phyloP scores from a whole-genome alignment of 345 rosid genomes.

The Salix arbutifolia region DNA sequence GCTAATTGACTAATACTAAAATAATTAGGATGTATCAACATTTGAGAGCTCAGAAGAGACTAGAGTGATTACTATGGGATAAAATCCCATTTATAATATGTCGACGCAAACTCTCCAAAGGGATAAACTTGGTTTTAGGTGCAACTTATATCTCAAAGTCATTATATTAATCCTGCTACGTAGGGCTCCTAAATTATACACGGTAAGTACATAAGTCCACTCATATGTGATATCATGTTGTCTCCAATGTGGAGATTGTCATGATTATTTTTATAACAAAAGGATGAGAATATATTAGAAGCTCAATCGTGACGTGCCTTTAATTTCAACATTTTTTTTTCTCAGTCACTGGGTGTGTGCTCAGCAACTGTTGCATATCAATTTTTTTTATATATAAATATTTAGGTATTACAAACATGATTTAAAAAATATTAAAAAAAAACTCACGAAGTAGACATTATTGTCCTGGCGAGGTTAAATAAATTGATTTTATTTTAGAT shows the following conservation, averaged over 20 bases:
- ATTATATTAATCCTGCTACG: neutral
- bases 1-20: neutral
- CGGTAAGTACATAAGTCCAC: slow-evolving; percentile 25
- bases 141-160: neutral
- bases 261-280: slow-evolving; percentile 25
- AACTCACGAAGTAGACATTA: too few species aligned
- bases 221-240: slow-evolving; percentile 20
- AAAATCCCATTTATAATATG: neutral
- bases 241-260: slow-evolving; percentile 14
- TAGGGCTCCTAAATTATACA: neutral
- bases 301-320: slow-evolving; percentile 15
- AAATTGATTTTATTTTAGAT: too few species aligned
- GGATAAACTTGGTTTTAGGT: slow-evolving; percentile 5
- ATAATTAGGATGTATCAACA: neutral
- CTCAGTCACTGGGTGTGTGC: too few species aligned
- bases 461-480: too few species aligned
- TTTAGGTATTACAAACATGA: too few species aligned
- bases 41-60: neutral
- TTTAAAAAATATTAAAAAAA: too few species aligned
- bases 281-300: slow-evolving; percentile 3
- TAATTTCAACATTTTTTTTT: neutral
- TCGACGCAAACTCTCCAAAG: neutral
- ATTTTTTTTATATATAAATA: too few species aligned
- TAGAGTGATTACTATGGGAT: neutral
- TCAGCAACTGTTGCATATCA: too few species aligned